Conservation (phyloP, 768 basidiomycete genomes). For the Mycena chlorophos region DNA sequence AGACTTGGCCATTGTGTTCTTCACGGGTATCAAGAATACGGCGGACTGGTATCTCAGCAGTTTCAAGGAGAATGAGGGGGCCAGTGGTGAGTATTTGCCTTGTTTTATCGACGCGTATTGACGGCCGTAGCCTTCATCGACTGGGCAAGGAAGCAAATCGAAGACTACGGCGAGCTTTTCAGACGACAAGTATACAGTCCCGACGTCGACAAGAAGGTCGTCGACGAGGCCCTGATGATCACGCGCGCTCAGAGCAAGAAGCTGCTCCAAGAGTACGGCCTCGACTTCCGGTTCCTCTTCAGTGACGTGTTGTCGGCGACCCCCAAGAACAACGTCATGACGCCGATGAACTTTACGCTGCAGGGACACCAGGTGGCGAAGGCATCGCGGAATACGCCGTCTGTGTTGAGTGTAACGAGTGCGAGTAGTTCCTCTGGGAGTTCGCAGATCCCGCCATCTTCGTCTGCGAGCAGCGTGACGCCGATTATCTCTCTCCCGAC, state of each 20-base stretch:
- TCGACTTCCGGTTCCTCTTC: slow-evolving; percentile 74
- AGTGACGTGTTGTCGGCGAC: slow-evolving; percentile 48
- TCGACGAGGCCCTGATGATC: slow-evolving; percentile 78
- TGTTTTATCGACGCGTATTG: not conserved
- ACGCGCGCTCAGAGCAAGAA: slow-evolving; percentile 81
- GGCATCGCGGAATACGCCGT: slow-evolving; percentile 13
- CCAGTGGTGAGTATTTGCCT: slow-evolving; percentile 66
- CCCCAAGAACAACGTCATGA: slow-evolving; percentile 27
- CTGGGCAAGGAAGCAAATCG: slow-evolving; percentile 88
- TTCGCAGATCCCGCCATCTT: slow-evolving; percentile 23
- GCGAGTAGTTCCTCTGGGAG: slow-evolving; percentile 22
- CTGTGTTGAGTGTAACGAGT: slow-evolving; percentile 16
- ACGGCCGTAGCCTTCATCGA: slow-evolving; percentile 76
- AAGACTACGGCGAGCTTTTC: slow-evolving; percentile 81
- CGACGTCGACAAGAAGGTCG: slow-evolving; percentile 66
- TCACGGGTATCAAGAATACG: slow-evolving; percentile 94
- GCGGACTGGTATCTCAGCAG: slow-evolving; percentile 97
- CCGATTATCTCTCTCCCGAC: not conserved
- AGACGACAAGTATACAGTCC: slow-evolving; percentile 88
- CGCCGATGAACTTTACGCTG: slow-evolving; percentile 13
- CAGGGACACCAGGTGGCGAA: slow-evolving; percentile 21
- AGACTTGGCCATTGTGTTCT: slow-evolving; percentile 85
- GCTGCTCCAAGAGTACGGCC: slow-evolving; percentile 69
- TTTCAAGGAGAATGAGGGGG: slow-evolving; percentile 93
- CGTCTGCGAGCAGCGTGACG: not conserved